A percentile compares a stretch with the other conserved stretches of the same genome.
phyloP scores from a whole-genome alignment of 108 stramenopile genomes.

The Aurantiochytrium sp. region DNA sequence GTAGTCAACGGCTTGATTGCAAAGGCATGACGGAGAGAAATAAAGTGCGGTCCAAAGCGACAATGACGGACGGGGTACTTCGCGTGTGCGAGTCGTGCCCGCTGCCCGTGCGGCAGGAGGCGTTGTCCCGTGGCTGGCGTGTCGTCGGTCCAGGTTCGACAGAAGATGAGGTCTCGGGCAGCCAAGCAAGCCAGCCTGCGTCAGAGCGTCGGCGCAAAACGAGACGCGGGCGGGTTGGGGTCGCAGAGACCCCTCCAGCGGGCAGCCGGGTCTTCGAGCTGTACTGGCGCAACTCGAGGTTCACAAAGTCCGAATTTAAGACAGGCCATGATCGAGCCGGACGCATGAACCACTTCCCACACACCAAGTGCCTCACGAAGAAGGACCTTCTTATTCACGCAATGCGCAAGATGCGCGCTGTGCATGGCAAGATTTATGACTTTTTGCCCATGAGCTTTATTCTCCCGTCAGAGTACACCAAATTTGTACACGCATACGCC shows the following conservation, averaged over 20 bases:
- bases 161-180: background rate
- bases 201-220: background rate
- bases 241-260: background rate
- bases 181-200: background rate
- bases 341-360: constrained; percentile 55
- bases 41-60: background rate
- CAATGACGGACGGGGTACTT: background rate
- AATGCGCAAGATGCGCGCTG: background rate
- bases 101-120: background rate
- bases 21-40: background rate
- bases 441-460: constrained; percentile 45
- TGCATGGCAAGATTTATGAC: constrained; percentile 9
- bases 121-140: background rate
- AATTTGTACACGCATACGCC: background rate
- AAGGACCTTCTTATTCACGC: constrained; percentile 42
- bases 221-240: background rate
- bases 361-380: constrained; percentile 47
- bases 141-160: background rate
- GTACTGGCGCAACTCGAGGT: background rate
- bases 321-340: constrained; percentile 29
- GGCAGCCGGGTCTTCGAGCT: background rate
- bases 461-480: constrained; percentile 37
- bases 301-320: background rate
- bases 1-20: background rate
- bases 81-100: background rate